Percentiles rank a stretch among this genome's conserved stretches.
Evolutionary conservation across 768 basidiomycete species (phyloP).

Genomic region (Cystofilobasidium ferigula): DNA sequence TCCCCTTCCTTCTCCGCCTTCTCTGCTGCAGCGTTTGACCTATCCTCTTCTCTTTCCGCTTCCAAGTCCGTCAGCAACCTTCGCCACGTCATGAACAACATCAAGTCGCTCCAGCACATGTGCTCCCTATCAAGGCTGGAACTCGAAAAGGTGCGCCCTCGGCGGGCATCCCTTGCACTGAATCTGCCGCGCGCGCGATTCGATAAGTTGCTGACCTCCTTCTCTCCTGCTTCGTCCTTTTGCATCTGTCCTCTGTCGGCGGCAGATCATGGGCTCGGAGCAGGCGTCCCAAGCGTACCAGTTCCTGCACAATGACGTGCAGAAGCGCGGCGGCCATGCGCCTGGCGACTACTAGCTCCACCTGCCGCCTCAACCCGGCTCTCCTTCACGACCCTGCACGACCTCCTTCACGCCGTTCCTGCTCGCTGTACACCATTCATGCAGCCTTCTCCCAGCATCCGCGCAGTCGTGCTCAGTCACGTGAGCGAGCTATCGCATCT

Average conservation of each 20-base stretch:
- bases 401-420: no score
- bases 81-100: conserved; percentile 18
- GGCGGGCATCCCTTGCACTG: neutral
- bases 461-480: no score
- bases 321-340: neutral
- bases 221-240: neutral
- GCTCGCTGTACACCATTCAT: no score
- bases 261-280: conserved; percentile 23
- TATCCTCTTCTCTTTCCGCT: no score
- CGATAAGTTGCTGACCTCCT: no score
- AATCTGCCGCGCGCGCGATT: no score
- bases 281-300: conserved; percentile 3
- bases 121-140: conserved; percentile 10
- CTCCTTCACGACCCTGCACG: neutral
- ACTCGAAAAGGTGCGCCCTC: conserved; percentile 11
- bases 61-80: conserved; percentile 16
- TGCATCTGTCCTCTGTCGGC: no score
- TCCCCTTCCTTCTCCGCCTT: neutral
- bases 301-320: conserved; percentile 19
- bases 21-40: neutral
- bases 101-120: conserved; percentile 17
- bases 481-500: no score
- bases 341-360: no score
- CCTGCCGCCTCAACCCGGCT: neutral
- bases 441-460: no score